A percentile compares a stretch with the other conserved stretches of the same genome.
These are phyloP conservation scores for Venturia aucupariae DNA, from an alignment of 2,329 filamentous ascomycete species.

Conservation along the genomic window DNA sequence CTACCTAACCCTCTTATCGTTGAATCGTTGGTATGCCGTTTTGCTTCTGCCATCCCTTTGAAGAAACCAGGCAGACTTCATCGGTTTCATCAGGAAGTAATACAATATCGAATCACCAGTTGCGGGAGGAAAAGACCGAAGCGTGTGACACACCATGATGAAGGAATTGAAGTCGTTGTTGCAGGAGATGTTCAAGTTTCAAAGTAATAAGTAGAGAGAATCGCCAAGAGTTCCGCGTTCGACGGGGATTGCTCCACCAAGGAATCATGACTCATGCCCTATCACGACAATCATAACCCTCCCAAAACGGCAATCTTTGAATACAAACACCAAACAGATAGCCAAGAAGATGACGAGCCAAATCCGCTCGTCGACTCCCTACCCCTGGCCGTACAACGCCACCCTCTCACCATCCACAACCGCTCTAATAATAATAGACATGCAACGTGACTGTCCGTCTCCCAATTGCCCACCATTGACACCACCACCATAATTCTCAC, in stretches of 20 bases:
- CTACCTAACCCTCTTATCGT: too few relatives aligned
- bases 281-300: not conserved
- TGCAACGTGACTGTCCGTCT: constrained; percentile 44
- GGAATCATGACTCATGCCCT: constrained; percentile 13
- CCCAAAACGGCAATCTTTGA: not conserved
- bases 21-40: too few relatives aligned
- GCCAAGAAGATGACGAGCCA: not conserved
- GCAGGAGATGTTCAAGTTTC: too few relatives aligned
- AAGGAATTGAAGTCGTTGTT: too few relatives aligned
- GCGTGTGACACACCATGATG: too few relatives aligned
- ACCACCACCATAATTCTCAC: not conserved
- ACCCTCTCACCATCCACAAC: constrained; percentile 34
- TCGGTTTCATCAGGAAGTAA: too few relatives aligned
- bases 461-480: not conserved
- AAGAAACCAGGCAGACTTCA: too few relatives aligned
- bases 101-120: too few relatives aligned
- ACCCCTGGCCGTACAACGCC: constrained; percentile 33
- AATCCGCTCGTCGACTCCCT: constrained; percentile 21
- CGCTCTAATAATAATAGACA: constrained; percentile 43
- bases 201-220: too few relatives aligned
- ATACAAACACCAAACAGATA: not conserved
- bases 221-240: not conserved
- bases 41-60: too few relatives aligned
- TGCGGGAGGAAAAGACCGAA: too few relatives aligned
- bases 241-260: constrained; percentile 10